Percentiles rank a stretch among this genome's conserved stretches.
Evolutionary conservation across 441 rosid species (phyloP).

Genomic region (Syzygium malaccense): DNA sequence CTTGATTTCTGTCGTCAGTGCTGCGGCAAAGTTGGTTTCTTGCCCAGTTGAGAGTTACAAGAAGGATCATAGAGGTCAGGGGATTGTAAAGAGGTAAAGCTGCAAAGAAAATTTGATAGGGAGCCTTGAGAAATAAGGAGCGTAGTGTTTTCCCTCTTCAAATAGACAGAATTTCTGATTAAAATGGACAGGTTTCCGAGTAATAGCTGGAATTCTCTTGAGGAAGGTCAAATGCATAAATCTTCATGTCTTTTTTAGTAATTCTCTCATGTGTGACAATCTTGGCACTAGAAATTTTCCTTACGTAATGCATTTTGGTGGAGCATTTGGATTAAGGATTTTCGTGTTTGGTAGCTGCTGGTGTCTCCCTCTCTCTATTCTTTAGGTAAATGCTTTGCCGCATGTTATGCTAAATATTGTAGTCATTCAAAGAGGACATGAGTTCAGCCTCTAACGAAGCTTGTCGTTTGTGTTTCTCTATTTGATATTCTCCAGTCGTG

Average conservation of each 20-base stretch:
- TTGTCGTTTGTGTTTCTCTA: background rate
- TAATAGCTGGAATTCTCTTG: background rate
- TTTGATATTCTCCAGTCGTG: background rate
- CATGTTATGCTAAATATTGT: background rate
- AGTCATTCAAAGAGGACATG: background rate
- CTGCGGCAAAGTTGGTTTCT: slow-evolving; percentile 83
- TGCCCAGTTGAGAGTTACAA: slow-evolving; percentile 87
- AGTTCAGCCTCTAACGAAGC: background rate
- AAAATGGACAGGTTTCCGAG: background rate
- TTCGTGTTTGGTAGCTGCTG: background rate
- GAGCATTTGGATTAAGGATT: background rate
- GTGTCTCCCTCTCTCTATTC: background rate
- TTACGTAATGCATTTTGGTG: background rate
- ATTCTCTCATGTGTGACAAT: background rate
- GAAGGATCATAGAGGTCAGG: slow-evolving; percentile 77
- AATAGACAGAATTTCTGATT: background rate
- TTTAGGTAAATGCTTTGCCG: background rate
- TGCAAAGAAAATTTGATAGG: background rate
- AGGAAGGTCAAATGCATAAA: background rate
- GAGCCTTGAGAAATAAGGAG: background rate
- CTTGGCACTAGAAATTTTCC: too few relatives aligned
- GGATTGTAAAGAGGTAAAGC: slow-evolving; percentile 94
- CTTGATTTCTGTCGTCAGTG: slow-evolving; percentile 69
- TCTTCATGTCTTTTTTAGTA: background rate
- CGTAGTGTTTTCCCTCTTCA: background rate